phyloP scores from a whole-genome alignment of 768 basidiomycete genomes.

The Pleurotus ostreatus region DNA sequence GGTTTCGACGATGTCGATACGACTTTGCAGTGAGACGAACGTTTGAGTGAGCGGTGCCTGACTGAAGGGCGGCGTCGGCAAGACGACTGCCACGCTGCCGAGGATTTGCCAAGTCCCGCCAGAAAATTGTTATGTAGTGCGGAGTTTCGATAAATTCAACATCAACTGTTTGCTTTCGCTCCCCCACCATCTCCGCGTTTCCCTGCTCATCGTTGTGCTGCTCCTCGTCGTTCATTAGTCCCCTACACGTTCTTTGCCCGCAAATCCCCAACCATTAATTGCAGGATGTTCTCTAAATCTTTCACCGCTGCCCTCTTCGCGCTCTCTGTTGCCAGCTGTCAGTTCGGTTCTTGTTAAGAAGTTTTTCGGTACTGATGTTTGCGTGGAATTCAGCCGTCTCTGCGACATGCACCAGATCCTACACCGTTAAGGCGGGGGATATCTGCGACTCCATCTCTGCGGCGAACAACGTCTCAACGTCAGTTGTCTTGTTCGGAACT shows the following conservation, averaged over 20 bases:
- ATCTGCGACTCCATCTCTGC: constrained; percentile 69
- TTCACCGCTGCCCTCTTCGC: constrained; percentile 1
- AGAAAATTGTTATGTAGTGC: not conserved
- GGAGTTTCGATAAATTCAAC: constrained; percentile 3
- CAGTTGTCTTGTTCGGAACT: constrained; percentile 16
- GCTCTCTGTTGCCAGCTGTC: constrained; percentile 1
- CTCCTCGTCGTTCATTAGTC: constrained; percentile 3
- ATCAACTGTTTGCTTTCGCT: not conserved
- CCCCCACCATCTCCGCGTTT: not conserved
- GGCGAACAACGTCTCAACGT: constrained; percentile 60
- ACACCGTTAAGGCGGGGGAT: constrained; percentile 54
- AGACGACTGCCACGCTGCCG: not conserved
- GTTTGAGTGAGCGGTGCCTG: not conserved
- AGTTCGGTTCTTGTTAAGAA: not conserved
- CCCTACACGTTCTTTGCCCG: not conserved
- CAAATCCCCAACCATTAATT: not conserved
- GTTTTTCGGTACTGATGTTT: not conserved
- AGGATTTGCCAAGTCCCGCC: not conserved
- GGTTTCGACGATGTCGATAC: too few relatives aligned
- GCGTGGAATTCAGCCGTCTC: not conserved
- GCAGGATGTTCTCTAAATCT: not conserved
- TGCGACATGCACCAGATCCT: constrained; percentile 43
- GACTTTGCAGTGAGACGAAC: not conserved
- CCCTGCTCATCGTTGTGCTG: not conserved
- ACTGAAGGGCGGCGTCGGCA: constrained; percentile 1